phyloP scores from a whole-genome alignment of 768 basidiomycete species.

The Suillus luteus region DNA sequence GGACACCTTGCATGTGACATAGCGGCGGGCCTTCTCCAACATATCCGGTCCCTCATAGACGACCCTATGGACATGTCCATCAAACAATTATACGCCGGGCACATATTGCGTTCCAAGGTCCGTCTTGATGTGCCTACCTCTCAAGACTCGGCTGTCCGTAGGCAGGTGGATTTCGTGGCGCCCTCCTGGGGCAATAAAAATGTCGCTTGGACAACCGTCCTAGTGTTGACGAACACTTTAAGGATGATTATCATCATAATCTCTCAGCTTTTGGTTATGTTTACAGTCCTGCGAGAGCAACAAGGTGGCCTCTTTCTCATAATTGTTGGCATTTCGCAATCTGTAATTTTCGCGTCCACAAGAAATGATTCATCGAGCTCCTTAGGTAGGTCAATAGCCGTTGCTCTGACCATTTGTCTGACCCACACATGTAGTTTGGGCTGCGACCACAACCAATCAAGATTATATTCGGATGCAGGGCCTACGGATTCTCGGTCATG shows the following conservation, averaged over 20 bases:
- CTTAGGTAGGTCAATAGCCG: slow-evolving; percentile 32
- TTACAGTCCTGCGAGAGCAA: slow-evolving; percentile 59
- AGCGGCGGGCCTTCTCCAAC: slow-evolving; percentile 43
- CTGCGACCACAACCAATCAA: slow-evolving; percentile 63
- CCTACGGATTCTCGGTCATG: too few species aligned
- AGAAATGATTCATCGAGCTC: too few species aligned
- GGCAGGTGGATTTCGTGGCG: too few species aligned
- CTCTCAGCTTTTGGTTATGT: slow-evolving; percentile 63
- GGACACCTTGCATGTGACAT: slow-evolving; percentile 58
- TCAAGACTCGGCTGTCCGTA: too few species aligned
- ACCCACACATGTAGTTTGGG: slow-evolving; percentile 50
- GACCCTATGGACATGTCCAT: slow-evolving; percentile 62
- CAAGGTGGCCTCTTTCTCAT: slow-evolving; percentile 62
- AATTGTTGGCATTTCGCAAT: slow-evolving; percentile 52
- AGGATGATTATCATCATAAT: too few species aligned
- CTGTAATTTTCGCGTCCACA: too few species aligned
- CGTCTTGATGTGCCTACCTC: too few species aligned
- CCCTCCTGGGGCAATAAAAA: too few species aligned
- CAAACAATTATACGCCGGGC: slow-evolving; percentile 60
- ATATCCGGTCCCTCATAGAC: too few species aligned
- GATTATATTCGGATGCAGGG: slow-evolving; percentile 69
- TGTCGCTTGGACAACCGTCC: too few species aligned
- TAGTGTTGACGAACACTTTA: too few species aligned
- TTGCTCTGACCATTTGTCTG: background rate
- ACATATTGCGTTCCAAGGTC: slow-evolving; percentile 65